Base-by-base conservation (phyloP, 805 yeast species). In the Candida orba region DNA sequence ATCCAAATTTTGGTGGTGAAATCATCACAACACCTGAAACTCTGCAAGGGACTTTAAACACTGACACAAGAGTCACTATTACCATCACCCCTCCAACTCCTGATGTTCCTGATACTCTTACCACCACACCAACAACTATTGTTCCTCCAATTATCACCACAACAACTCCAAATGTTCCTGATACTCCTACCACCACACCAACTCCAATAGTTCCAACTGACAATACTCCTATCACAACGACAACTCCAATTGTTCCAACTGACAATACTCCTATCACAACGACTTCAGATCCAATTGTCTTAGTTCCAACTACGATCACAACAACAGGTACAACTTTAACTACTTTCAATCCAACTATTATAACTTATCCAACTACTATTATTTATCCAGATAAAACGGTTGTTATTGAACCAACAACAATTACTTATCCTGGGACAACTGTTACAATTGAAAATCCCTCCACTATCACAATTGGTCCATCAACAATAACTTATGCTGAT, bases 1-100 rank as follows among this genome's bases (percentile, higher is more conserved):
- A 54, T 30, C 40, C 58, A 6, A 32, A 52, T 43, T 52, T 54
- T 37, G 42, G 46, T 18, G 47, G 44, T 36, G 48, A 49, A 6
- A 35, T 37, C 3, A 54, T 54, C 48, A 54, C 58, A 20, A 54
- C 53, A 6, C 34, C 51, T 4, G 39, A 31, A 3, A 40, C 45
- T 2, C 41, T 51, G 9, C 34, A 29, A 22, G 54, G 58, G 22
- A 52, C 54, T 7, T 25, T 44, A 34, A 47, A 45, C 42, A 52
- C 54, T 6, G 39, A 51, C 34, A 52, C 58, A 1, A 29, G 23
- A 8, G 39, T 42, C 14, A 47, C 54, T 15, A 39, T 50, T 6
- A 36, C 47, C 13, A 31, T 32, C 37, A 24, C 46, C 8, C 22
- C 50, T 22, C 27, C 46, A 25, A 24, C 24, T 34, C 33, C 31